Base-by-base conservation (phyloP, 2,329 filamentous ascomycete species). In the Cordyceps pruinosa region DNA sequence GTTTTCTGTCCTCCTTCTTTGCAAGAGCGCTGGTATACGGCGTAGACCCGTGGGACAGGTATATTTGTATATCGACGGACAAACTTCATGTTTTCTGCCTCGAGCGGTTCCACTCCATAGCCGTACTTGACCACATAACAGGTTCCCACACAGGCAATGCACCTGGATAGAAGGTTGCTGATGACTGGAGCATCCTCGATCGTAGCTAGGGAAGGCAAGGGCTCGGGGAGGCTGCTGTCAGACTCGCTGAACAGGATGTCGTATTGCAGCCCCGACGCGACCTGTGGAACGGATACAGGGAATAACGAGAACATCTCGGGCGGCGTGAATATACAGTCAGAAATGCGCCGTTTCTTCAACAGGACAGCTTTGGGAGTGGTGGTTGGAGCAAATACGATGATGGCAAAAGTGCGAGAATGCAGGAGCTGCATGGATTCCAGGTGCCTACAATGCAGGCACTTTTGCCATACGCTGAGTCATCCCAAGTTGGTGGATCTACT, bases 111-210 rank as follows among this genome's bases (percentile, higher is more conserved):
- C 15, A 61, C 45, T 19, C 34, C 34, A 8, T 30, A 13, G 13
- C 60, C 58, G n/a, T 55, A 60, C 44, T 60, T 60, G 44, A 60
- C 60, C 21, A 56, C 45, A 30, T 23, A 52, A 17, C 34, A 58
- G 5, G 34, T 42, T n/a, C 53, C 58, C 17, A 60, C 59, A 17
- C 28, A 25, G 10, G 41, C 34, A 12, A 41, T 46, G 47, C 49
- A 52, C 42, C 56, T 55, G 6, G 25, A 50, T 17, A 28, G 3
- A n/a, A 57, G 10, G n/a, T 47, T 50, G 34, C 56, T 50, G 25
- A 60, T 39, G 37, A 30, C 10, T 28, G 49, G 41, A n/a, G 60
- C 58, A 26, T 32, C 50, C 47, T 59, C 56, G 2, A 60, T 59
- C 15, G 35, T 42, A 34, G 60, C 59, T 41, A 48, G 10, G 9